These are phyloP conservation scores for Nemania abortiva DNA, from an alignment of 2,329 filamentous ascomycete species.

Conservation along the genomic window DNA sequence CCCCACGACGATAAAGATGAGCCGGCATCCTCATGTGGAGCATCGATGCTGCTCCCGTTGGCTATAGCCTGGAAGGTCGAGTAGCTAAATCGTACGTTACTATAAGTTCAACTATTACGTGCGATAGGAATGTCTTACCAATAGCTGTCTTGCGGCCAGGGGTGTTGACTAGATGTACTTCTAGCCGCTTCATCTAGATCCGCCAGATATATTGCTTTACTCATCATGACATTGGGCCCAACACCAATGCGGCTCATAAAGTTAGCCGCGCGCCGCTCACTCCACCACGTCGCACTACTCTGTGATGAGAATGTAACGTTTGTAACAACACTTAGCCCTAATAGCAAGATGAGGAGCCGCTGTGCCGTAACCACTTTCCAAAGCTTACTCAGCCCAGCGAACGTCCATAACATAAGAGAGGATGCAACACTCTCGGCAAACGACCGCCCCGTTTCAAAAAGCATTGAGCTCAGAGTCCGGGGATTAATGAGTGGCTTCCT, in stretches of 20 bases:
- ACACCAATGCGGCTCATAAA: constrained; percentile 89
- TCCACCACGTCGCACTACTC: constrained; percentile 83
- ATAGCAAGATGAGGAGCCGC: constrained; percentile 75
- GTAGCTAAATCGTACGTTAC: constrained; percentile 59
- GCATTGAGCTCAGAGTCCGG: constrained; percentile 73
- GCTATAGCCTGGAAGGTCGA: constrained; percentile 71
- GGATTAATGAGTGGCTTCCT: constrained; percentile 71
- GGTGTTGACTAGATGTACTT: constrained; percentile 52
- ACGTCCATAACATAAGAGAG: constrained; percentile 81
- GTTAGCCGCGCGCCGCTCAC: constrained; percentile 80
- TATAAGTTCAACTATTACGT: constrained; percentile 4
- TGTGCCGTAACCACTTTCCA: constrained; percentile 79
- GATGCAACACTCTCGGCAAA: constrained; percentile 80
- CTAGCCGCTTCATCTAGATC: constrained; percentile 77
- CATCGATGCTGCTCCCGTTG: constrained; percentile 69
- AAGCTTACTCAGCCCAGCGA: constrained; percentile 73
- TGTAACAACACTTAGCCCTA: constrained; percentile 75
- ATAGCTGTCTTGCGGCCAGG: constrained; percentile 62
- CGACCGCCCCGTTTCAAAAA: constrained; percentile 79
- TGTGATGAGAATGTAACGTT: constrained; percentile 83
- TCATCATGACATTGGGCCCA: constrained; percentile 82
- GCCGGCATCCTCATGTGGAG: constrained; percentile 66
- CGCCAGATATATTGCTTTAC: constrained; percentile 83
- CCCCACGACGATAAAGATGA: constrained; percentile 58
- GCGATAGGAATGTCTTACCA: constrained; percentile 56